Percentiles rank a stretch among this genome's conserved stretches.
Conservation (phyloP, 345 rosid species). For the Linum lewisii region DNA sequence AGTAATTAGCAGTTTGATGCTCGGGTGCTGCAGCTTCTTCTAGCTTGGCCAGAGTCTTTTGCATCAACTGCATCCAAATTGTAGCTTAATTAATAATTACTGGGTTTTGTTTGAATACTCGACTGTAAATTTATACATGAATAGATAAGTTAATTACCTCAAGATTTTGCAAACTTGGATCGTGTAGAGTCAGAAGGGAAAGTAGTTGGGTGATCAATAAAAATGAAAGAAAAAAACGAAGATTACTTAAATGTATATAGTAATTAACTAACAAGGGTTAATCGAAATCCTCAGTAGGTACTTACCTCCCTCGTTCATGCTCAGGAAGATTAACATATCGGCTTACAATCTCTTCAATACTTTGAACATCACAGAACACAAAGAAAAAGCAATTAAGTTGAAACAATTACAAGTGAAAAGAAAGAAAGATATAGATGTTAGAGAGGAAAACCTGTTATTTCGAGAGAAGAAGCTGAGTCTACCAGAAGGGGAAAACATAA, state of each 20-base stretch:
- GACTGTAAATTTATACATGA: too few relatives aligned
- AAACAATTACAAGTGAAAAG: not conserved
- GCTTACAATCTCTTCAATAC: constrained; percentile 36
- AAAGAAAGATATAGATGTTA: not conserved
- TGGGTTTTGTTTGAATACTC: too few relatives aligned
- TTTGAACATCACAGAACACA: constrained; percentile 15
- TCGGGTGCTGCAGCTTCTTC: constrained; percentile 22
- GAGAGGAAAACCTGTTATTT: not conserved
- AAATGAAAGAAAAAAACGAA: not conserved
- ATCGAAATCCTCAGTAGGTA: constrained; percentile 4
- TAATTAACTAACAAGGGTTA: not conserved
- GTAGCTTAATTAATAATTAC: too few relatives aligned
- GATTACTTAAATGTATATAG: too few relatives aligned
- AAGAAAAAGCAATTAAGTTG: not conserved
- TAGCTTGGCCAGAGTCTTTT: constrained; percentile 23
- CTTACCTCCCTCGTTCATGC: constrained; percentile 33
- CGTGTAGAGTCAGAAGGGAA: not conserved
- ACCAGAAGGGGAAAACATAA: constrained; percentile 22
- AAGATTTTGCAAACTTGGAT: constrained; percentile 20
- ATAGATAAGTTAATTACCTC: constrained; percentile 13
- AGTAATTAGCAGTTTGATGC: not conserved
- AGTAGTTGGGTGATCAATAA: not conserved
- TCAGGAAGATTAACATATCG: constrained; percentile 37
- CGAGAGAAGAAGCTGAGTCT: constrained; percentile 18
- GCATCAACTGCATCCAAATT: constrained; percentile 19